Conservation (phyloP, 129 eudicot species). For the Flaveria linearis region DNA sequence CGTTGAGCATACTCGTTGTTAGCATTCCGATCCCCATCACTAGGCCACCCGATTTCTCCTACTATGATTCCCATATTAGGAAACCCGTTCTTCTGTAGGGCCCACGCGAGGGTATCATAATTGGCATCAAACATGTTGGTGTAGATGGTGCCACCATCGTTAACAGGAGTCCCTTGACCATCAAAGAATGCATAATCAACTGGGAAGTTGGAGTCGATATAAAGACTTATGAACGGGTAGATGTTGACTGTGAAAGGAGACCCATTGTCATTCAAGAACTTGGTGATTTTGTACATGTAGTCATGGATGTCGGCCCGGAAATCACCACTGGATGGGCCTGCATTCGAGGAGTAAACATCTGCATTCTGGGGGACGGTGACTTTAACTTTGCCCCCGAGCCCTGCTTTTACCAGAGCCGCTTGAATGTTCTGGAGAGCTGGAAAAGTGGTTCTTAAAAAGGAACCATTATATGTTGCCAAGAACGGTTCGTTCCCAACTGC, state of each 20-base stretch:
- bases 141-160: constrained; percentile 66
- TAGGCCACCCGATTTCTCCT: constrained; percentile 97
- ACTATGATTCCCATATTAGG: constrained; percentile 68
- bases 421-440: constrained; percentile 85
- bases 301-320: constrained; percentile 78
- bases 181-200: constrained; percentile 77
- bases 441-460: constrained; percentile 51
- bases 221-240: constrained; percentile 91
- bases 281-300: constrained; percentile 54
- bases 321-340: constrained; percentile 70
- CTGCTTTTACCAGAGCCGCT: constrained; percentile 75
- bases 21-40: constrained; percentile 79
- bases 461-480: constrained; percentile 68
- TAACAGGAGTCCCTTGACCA: constrained; percentile 60
- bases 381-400: constrained; percentile 57
- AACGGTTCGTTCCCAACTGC: constrained; percentile 96
- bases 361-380: constrained; percentile 88
- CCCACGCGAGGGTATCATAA: constrained; percentile 81
- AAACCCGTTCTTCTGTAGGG: constrained; percentile 69
- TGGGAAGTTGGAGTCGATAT: constrained; percentile 71
- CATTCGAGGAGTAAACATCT: constrained; percentile 60
- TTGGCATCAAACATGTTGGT: constrained; percentile 88
- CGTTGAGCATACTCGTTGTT: constrained; percentile 58
- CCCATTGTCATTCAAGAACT: constrained; percentile 62
- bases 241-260: constrained; percentile 88